phyloP scores from a whole-genome alignment of 148 eudicot genomes.

The Arbutus unedo region DNA sequence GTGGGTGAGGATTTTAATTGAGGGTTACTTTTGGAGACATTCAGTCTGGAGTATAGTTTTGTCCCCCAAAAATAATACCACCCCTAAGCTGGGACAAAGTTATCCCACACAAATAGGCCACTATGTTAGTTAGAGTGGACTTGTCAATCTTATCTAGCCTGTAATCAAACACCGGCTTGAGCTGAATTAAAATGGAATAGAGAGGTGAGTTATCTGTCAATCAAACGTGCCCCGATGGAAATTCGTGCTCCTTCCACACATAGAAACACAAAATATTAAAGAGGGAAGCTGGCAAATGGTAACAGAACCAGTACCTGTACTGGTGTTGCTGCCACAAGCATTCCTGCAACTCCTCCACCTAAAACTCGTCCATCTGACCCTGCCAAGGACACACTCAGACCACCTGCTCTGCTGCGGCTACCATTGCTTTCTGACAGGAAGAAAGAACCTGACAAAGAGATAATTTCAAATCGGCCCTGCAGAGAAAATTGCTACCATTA shows the following conservation, averaged over 20 bases:
- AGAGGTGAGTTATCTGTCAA: no score
- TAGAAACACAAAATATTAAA: not conserved
- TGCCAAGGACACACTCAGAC: constrained; percentile 76
- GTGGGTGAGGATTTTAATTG: no score
- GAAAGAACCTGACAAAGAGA: constrained; percentile 84
- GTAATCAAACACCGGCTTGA: no score
- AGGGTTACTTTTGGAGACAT: no score
- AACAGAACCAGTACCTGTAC: constrained; percentile 56
- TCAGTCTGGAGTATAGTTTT: no score
- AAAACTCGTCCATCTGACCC: constrained; percentile 82
- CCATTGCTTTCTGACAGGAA: constrained; percentile 56
- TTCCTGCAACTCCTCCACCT: constrained; percentile 85
- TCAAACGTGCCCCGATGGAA: no score
- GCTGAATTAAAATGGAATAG: no score
- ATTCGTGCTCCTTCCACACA: not conserved
- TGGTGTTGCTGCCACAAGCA: constrained; percentile 67
- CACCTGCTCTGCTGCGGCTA: constrained; percentile 54
- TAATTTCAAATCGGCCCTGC: constrained; percentile 92
- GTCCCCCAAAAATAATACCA: no score
- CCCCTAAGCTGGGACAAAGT: no score
- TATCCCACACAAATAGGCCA: no score
- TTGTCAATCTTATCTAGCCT: no score
- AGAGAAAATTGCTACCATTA: constrained; percentile 15
- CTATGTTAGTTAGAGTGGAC: no score
- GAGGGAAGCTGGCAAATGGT: not conserved